Evolutionary conservation across 2,329 filamentous ascomycete species (phyloP).

Genomic region (Alternaria sp.): DNA sequence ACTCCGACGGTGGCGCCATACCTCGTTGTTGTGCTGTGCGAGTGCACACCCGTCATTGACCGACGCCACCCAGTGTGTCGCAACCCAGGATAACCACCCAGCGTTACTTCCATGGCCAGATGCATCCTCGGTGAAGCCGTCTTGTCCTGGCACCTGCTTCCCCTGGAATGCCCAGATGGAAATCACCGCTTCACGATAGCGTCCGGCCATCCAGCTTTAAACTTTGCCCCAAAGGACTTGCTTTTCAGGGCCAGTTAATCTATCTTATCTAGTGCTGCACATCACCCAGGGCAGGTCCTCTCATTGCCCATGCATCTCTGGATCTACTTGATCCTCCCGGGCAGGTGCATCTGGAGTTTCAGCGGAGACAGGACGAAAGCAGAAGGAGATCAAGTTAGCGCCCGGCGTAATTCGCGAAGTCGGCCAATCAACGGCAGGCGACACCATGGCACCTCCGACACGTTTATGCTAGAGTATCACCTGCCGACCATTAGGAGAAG

Average conservation of each 20-base stretch:
- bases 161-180: conserved; percentile 4
- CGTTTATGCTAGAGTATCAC: conserved; percentile 6
- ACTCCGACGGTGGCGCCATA: background rate
- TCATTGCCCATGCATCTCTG: background rate
- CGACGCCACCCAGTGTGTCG: background rate
- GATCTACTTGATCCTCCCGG: conserved; percentile 18
- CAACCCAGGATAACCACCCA: background rate
- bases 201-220: background rate
- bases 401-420: conserved; percentile 13
- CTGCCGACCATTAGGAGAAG: conserved; percentile 18
- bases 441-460: background rate
- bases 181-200: conserved; percentile 16
- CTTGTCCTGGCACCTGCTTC: background rate
- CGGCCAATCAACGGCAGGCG: conserved; percentile 12
- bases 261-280: conserved; percentile 18
- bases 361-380: conserved; percentile 19
- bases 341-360: conserved; percentile 17
- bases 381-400: conserved; percentile 25
- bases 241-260: conserved; percentile 14
- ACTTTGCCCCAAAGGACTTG: conserved; percentile 8
- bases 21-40: background rate
- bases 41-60: background rate
- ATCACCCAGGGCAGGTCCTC: conserved; percentile 1
- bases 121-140: background rate
- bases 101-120: background rate